phyloP scores from a whole-genome alignment of 2,329 filamentous ascomycete species.

The Fusarium torreyae region DNA sequence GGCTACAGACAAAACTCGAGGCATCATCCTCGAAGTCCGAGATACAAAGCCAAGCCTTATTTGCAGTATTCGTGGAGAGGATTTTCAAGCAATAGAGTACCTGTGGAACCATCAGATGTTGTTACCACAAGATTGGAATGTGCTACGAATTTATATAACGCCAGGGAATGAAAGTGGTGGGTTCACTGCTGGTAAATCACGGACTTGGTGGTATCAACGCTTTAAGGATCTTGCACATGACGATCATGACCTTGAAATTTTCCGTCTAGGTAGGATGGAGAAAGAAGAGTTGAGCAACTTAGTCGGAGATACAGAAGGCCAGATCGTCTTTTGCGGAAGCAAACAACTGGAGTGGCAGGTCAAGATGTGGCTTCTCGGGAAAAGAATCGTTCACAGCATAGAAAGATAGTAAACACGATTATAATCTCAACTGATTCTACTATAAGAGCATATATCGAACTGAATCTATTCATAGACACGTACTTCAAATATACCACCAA shows the following conservation, averaged over 20 bases:
- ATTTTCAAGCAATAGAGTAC: slow-evolving; percentile 11
- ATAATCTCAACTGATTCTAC: no score
- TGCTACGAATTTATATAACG: slow-evolving; percentile 6
- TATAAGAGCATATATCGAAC: accelerated
- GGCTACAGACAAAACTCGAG: not conserved
- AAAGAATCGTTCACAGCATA: not conserved
- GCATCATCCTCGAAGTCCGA: no score
- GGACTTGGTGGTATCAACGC: slow-evolving; percentile 10
- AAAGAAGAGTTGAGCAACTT: not conserved
- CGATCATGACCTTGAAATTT: not conserved
- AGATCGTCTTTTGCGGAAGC: slow-evolving; percentile 14
- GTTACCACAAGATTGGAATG: not conserved
- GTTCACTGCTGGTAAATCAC: not conserved
- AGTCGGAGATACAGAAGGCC: accelerated
- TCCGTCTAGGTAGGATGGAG: slow-evolving; percentile 3
- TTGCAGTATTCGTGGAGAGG: slow-evolving; percentile 10
- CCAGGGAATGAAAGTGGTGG: not conserved
- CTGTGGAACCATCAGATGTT: not conserved
- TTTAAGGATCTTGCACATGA: not conserved
- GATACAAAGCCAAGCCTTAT: not conserved
- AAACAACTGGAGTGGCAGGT: slow-evolving; percentile 27
- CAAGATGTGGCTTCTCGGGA: slow-evolving; percentile 17
- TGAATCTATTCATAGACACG: slow-evolving; percentile 8
- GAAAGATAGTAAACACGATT: not conserved
- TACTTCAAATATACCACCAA: slow-evolving; percentile 18